Conservation (phyloP, 2,329 filamentous ascomycete genomes). For the Calonectria multiphialidica region DNA sequence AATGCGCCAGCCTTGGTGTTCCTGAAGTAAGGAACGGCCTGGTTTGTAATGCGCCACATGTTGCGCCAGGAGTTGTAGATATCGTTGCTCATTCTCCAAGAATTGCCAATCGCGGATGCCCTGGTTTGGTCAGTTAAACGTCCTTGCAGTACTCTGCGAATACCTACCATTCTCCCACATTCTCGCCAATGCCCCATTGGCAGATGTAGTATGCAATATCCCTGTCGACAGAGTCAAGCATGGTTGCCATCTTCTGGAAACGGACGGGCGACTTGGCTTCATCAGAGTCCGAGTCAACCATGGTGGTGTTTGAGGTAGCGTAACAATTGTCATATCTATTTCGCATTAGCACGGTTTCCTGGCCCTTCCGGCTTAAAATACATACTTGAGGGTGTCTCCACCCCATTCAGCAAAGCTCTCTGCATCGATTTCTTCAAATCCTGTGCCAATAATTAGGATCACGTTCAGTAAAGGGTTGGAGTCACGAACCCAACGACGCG, state of each 20-base stretch:
- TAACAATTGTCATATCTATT: slow-evolving; percentile 63
- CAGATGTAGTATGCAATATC: slow-evolving; percentile 63
- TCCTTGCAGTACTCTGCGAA: fast-evolving
- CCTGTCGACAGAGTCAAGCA: slow-evolving; percentile 53
- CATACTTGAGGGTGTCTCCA: slow-evolving; percentile 65
- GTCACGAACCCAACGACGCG: slow-evolving; percentile 55
- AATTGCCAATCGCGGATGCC: slow-evolving; percentile 59
- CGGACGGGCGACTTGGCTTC: slow-evolving; percentile 54
- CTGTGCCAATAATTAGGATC: slow-evolving; percentile 31
- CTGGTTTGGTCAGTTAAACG: slow-evolving; percentile 26
- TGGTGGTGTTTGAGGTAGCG: slow-evolving; percentile 54
- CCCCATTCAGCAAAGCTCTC: slow-evolving; percentile 56
- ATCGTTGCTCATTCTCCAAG: slow-evolving; percentile 66
- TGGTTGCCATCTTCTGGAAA: slow-evolving; percentile 60
- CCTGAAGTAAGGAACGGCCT: slow-evolving; percentile 60
- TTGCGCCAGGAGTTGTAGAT: slow-evolving; percentile 64
- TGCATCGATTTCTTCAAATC: slow-evolving; percentile 56
- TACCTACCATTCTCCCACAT: slow-evolving; percentile 58
- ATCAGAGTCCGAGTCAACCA: slow-evolving; percentile 55
- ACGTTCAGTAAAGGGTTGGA: not conserved
- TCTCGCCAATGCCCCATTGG: slow-evolving; percentile 64
- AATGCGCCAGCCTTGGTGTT: slow-evolving; percentile 60
- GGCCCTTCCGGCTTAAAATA: fast-evolving
- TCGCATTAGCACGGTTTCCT: fast-evolving
- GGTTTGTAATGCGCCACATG: slow-evolving; percentile 65